phyloP scores from a whole-genome alignment of 202 grass and related monocot genomes.

The Elaeis oleifera region DNA sequence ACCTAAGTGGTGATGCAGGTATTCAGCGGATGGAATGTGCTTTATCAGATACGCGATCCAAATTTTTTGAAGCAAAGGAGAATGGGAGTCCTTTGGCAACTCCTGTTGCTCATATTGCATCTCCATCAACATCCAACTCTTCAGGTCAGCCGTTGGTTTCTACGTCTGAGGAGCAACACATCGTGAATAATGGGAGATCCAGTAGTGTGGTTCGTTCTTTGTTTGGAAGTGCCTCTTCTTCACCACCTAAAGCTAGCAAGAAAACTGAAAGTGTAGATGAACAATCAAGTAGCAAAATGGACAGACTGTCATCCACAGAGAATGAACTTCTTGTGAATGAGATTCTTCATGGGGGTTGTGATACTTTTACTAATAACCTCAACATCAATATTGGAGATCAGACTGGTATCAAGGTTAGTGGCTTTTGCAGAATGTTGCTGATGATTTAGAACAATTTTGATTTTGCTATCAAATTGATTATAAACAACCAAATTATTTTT shows the following conservation, averaged over 20 bases:
- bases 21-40: conserved; percentile 80
- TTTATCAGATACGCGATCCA: conserved; percentile 57
- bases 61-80: conserved; percentile 83
- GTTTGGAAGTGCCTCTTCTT: conserved; percentile 24
- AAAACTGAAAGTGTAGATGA: conserved; percentile 12
- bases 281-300: conserved; percentile 14
- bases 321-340: conserved; percentile 90
- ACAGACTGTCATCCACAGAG: conserved; percentile 36
- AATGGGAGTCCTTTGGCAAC: conserved; percentile 39
- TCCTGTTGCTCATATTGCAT: conserved; percentile 44
- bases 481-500: too few relatives aligned
- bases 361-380: conserved; percentile 30
- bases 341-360: conserved; percentile 59
- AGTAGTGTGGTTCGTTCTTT: conserved; percentile 41
- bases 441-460: too few relatives aligned
- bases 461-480: too few relatives aligned
- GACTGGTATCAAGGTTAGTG: conserved; percentile 49
- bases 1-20: conserved; percentile 75
- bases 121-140: conserved; percentile 37
- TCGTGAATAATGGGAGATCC: conserved; percentile 17
- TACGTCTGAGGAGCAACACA: conserved; percentile 16
- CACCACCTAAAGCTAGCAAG: conserved; percentile 11
- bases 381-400: conserved; percentile 25
- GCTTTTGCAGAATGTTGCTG: too few relatives aligned
- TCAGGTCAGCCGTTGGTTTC: conserved; percentile 24